phyloP scores from a whole-genome alignment of 139 green algal species.

The Chloropicon primus region DNA sequence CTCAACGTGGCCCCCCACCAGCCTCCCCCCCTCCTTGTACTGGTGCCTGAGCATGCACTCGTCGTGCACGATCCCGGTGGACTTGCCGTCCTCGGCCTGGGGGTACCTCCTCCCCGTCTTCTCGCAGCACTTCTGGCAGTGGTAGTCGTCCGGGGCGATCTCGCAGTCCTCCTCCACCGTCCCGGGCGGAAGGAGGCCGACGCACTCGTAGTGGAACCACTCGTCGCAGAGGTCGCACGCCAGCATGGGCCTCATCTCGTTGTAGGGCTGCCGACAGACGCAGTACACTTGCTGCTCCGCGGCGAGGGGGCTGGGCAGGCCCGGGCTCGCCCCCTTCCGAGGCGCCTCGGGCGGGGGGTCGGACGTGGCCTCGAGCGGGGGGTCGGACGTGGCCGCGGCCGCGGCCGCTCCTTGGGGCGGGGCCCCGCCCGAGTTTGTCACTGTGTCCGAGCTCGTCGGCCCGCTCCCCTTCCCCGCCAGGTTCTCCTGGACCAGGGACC shows the following conservation, averaged over 20 bases:
- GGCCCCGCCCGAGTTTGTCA: too few relatives aligned
- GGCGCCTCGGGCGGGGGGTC: neutral
- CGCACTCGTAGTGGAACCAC: slow-evolving; percentile 56
- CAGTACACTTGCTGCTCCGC: slow-evolving; percentile 28
- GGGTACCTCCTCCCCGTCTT: neutral
- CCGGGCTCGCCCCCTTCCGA: neutral
- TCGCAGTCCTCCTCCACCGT: slow-evolving; percentile 7
- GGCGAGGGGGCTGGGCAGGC: neutral
- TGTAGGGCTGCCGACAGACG: slow-evolving; percentile 45
- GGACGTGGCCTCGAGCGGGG: too few relatives aligned
- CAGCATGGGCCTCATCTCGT: slow-evolving; percentile 45
- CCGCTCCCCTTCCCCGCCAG: too few relatives aligned
- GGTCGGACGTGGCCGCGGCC: too few relatives aligned
- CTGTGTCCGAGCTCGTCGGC: too few relatives aligned
- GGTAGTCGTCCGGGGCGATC: neutral
- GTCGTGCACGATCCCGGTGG: neutral
- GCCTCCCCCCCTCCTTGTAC: neutral
- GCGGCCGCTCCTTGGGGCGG: too few relatives aligned
- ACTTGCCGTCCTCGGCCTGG: neutral
- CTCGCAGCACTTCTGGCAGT: neutral
- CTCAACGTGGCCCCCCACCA: neutral
- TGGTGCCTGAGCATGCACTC: neutral
- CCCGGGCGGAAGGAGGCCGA: slow-evolving; percentile 29
- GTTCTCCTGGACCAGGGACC: too few relatives aligned
- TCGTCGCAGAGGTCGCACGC: slow-evolving; percentile 49